Conservation (phyloP, 257 asterid species). For the Prunella vulgaris region DNA sequence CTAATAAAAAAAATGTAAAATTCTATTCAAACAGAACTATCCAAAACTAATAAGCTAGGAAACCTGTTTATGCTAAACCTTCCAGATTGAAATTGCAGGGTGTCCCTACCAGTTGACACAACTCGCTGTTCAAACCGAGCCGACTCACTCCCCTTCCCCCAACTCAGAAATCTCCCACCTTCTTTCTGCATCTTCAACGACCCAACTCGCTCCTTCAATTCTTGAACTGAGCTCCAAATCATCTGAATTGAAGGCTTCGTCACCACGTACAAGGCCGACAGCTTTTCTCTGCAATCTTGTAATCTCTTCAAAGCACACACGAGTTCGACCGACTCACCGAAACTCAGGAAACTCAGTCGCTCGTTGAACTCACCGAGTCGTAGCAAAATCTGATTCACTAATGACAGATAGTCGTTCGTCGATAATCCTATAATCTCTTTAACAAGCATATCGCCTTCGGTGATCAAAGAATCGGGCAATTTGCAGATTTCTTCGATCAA, state of each 20-base stretch:
- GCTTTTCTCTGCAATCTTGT: constrained; percentile 47
- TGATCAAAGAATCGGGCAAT: constrained; percentile 36
- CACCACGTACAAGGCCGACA: constrained; percentile 23
- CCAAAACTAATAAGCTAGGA: constrained; percentile 18
- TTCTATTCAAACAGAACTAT: constrained; percentile 6
- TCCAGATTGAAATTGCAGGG: constrained; percentile 44
- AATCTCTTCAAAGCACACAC: constrained; percentile 46
- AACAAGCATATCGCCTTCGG: constrained; percentile 38
- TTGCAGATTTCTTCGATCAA: constrained; percentile 49
- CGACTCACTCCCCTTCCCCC: constrained; percentile 43
- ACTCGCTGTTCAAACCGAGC: constrained; percentile 49
- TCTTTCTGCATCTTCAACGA: constrained; percentile 26
- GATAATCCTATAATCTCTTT: constrained; percentile 41
- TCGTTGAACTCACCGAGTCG: constrained; percentile 57
- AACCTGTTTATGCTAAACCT: constrained; percentile 30
- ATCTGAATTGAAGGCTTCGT: constrained; percentile 48
- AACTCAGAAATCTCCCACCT: constrained; percentile 32
- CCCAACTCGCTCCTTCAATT: constrained; percentile 35
- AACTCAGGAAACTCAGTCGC: constrained; percentile 48
- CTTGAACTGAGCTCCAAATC: constrained; percentile 46
- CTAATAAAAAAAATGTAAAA: not conserved
- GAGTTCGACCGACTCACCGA: constrained; percentile 63
- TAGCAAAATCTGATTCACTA: constrained; percentile 41
- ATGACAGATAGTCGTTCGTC: constrained; percentile 41
- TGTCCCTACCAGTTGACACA: constrained; percentile 12